Evolutionary conservation across 805 yeast genomes (phyloP), one percentile per base, ranked within the genome.

Genomic region (Myxozyma lipomycoides): DNA sequence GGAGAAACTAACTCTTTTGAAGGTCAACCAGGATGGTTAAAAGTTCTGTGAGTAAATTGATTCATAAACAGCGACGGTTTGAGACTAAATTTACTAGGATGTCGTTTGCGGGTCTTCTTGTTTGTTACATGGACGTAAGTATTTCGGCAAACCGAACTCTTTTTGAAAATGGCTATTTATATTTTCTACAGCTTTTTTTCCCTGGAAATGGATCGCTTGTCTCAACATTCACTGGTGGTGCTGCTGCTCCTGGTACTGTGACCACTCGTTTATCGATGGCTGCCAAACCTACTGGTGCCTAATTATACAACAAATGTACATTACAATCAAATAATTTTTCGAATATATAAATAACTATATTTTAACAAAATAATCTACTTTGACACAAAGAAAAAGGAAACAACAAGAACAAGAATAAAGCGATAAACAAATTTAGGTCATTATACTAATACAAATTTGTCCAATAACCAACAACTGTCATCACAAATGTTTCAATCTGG

Each of bases 401-500:
- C n/a, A n/a, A n/a, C n/a, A n/a, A n/a, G n/a, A n/a, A n/a, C n/a
- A n/a, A n/a, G n/a, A n/a, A n/a, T n/a, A n/a, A n/a, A n/a, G n/a
- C n/a, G n/a, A n/a, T n/a, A n/a, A n/a, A n/a, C n/a, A n/a, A n/a
- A n/a, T n/a, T n/a, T n/a, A n/a, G n/a, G n/a, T n/a, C n/a, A n/a
- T n/a, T n/a, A n/a, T n/a, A n/a, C n/a, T n/a, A n/a, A n/a, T n/a
- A n/a, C n/a, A n/a, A n/a, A n/a, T 28, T 28, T 28, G 10, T 28
- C 15, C 15, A 10, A 10, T 28, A 10, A 10, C 15, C 34, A 28
- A 28, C 15, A 10, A 17, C 38, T 35, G 19, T 35, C 38, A 35
- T 35, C 19, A 17, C 19, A 5, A 17, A n/a, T 15, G 17, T 21
- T 17, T 43, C 17, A 43, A 45, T 81, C 85, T 2, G 83, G 81